Percentiles rank a stretch among this genome's conserved stretches.
These are phyloP conservation scores for Toxicodendron radicans DNA, from an alignment of 345 rosid species.

Conservation along the genomic window DNA sequence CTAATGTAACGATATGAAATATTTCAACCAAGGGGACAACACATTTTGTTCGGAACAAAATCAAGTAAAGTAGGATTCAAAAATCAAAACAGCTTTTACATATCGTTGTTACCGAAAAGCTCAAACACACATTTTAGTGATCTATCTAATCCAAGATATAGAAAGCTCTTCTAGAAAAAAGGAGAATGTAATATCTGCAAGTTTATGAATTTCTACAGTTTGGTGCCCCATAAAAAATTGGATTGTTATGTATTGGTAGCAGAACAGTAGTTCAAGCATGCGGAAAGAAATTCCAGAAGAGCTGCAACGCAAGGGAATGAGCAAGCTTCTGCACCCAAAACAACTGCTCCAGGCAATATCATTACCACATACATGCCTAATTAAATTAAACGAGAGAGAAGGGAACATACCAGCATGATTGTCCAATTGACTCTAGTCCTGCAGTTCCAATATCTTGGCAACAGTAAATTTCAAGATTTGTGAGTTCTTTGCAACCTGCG, in stretches of 20 bases:
- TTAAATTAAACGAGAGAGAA: conserved; percentile 4
- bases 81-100: too few species aligned
- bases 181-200: neutral
- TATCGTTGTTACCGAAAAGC: too few species aligned
- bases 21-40: neutral
- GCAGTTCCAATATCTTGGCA: conserved; percentile 82
- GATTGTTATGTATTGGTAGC: neutral
- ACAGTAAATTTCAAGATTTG: conserved; percentile 84
- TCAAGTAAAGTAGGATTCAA: neutral
- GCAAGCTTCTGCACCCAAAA: neutral
- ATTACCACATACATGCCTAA: neutral
- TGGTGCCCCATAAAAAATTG: neutral
- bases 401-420: conserved; percentile 64
- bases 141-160: too few species aligned
- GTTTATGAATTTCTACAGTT: neutral
- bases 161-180: neutral
- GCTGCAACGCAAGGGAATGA: neutral
- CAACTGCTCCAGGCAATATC: neutral
- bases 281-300: neutral
- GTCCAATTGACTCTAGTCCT: conserved; percentile 81
- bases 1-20: neutral
- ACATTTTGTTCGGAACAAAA: neutral
- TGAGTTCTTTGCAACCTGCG: conserved; percentile 68
- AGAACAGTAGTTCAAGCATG: neutral
- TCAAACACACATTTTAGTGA: too few species aligned